Evolutionary conservation across 805 yeast species (phyloP).

Genomic region (Candida wancherniae): DNA sequence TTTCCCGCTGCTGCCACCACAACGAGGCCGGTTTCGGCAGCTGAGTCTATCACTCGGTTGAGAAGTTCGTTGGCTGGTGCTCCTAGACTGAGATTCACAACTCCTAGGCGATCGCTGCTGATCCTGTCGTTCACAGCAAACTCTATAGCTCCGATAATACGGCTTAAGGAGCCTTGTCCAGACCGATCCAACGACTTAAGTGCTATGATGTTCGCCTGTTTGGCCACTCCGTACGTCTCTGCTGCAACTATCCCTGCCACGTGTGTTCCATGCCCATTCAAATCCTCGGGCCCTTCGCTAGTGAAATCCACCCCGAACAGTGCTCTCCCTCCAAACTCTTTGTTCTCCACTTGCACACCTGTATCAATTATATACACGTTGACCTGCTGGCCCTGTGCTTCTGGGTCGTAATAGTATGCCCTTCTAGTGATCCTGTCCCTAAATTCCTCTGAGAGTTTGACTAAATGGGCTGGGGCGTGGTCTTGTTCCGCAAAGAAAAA

Average conservation of each 20-base stretch:
- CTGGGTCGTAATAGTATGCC: constrained; percentile 46
- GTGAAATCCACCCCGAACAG: constrained; percentile 14
- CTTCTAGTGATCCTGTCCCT: constrained; percentile 18
- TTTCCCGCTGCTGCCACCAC: constrained; percentile 88
- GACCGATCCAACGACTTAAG: constrained; percentile 64
- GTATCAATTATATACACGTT: constrained; percentile 18
- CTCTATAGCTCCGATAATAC: constrained; percentile 63
- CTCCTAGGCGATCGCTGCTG: constrained; percentile 37
- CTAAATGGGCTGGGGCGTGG: constrained; percentile 62
- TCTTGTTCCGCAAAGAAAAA: constrained; percentile 42
- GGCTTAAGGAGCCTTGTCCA: constrained; percentile 70
- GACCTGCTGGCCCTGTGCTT: constrained; percentile 39
- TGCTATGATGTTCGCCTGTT: constrained; percentile 41
- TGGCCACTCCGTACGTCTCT: constrained; percentile 49
- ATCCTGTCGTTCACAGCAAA: constrained; percentile 59
- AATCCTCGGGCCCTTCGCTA: constrained; percentile 23
- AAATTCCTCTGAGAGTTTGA: constrained; percentile 49
- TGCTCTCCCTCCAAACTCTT: constrained; percentile 14
- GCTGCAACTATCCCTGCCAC: constrained; percentile 54
- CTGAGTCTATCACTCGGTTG: constrained; percentile 73
- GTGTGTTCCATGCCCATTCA: constrained; percentile 56
- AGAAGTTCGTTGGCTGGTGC: constrained; percentile 62
- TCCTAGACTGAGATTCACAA: constrained; percentile 80
- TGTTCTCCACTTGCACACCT: constrained; percentile 11
- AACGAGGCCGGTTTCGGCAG: constrained; percentile 64